Evolutionary conservation across 352 stramenopile species (phyloP).

Genomic region (Pythium vanterpoolii): DNA sequence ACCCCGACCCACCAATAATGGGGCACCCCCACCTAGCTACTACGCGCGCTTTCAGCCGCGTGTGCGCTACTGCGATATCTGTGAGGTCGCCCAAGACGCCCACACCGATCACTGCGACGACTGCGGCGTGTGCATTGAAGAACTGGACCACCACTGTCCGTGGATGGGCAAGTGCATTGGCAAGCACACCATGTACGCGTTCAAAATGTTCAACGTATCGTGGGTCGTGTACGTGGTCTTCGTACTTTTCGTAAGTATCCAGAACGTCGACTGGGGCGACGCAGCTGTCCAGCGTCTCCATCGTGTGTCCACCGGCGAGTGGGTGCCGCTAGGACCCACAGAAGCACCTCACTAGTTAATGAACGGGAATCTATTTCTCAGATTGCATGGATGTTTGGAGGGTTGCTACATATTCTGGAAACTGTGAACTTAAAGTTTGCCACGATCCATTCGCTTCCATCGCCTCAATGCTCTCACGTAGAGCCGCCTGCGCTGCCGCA

Average conservation of each 20-base stretch:
- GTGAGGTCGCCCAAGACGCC: constrained; percentile 47
- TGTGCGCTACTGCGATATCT: constrained; percentile 67
- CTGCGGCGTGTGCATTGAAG: constrained; percentile 90
- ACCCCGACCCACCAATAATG: too few relatives aligned
- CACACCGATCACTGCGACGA: constrained; percentile 90
- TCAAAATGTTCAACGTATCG: constrained; percentile 86
- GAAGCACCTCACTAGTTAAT: constrained; percentile 3
- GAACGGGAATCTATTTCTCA: neutral
- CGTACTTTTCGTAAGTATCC: constrained; percentile 55
- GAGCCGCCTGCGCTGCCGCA: neutral
- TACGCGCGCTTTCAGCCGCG: constrained; percentile 22
- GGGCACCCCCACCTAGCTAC: too few relatives aligned
- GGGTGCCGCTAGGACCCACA: constrained; percentile 14
- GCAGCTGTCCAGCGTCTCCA: constrained; percentile 37
- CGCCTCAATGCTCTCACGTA: constrained; percentile 1
- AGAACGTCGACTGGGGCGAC: constrained; percentile 49
- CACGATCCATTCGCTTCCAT: constrained; percentile 15
- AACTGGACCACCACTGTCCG: constrained; percentile 90
- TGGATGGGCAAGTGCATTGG: constrained; percentile 95
- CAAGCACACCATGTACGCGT: constrained; percentile 87
- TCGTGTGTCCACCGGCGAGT: constrained; percentile 21
- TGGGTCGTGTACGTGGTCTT: constrained; percentile 87
- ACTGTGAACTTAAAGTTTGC: neutral
- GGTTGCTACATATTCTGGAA: constrained; percentile 10
- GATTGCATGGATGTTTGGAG: neutral